phyloP scores from a whole-genome alignment of 208 protist genomes.

The Acanthamoeba lenticulata region DNA sequence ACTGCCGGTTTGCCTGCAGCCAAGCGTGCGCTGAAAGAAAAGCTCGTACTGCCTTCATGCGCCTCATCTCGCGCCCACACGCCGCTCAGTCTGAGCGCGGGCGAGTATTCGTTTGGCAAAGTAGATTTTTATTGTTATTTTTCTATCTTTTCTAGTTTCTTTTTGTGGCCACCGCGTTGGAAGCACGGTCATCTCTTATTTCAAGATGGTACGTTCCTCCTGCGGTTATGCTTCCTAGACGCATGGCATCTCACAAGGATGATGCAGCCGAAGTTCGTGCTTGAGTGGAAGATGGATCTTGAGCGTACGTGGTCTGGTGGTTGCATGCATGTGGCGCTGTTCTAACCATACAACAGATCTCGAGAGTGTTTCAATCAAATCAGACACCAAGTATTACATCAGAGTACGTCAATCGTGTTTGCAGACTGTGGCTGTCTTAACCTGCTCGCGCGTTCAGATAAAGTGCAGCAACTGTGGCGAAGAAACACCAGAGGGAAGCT shows the following conservation, averaged over 20 bases:
- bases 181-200: no score
- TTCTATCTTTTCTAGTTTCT: no score
- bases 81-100: no score
- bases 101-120: no score
- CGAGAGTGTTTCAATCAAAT: not conserved
- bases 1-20: no score
- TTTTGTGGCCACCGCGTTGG: no score
- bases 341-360: no score
- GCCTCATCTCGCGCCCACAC: no score
- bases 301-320: not conserved
- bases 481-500: not conserved
- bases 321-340: no score
- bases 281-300: conserved; percentile 45
- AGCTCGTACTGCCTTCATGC: not conserved
- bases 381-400: conserved; percentile 40
- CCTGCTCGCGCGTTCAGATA: not conserved
- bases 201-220: no score
- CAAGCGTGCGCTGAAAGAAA: no score
- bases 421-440: not conserved
- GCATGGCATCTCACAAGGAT: not conserved
- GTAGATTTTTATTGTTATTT: not conserved
- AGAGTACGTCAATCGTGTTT: not conserved
- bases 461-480: conserved; percentile 61
- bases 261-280: not conserved
- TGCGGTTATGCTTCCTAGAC: no score